phyloP scores from a whole-genome alignment of 1,284 basidiomycete genomes.

The Papiliotrema fonsecae region DNA sequence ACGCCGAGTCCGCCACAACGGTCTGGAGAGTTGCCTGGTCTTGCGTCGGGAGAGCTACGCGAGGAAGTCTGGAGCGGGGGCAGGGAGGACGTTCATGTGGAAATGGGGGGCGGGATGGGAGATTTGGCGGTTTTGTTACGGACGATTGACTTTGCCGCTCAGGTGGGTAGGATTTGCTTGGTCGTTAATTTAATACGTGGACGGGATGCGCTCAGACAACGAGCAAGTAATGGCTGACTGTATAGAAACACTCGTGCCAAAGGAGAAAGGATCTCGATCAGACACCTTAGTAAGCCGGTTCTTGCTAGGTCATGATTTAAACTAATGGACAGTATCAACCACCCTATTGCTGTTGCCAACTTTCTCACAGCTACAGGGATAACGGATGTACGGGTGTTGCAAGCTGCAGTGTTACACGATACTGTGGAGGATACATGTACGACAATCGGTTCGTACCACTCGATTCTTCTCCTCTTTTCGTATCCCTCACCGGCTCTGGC shows the following conservation, averaged over 20 bases:
- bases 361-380: constrained; percentile 43
- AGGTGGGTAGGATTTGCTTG: constrained; percentile 23
- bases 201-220: not conserved
- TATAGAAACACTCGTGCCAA: constrained; percentile 48
- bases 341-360: constrained; percentile 46
- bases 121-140: constrained; percentile 30
- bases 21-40: not conserved
- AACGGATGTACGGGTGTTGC: constrained; percentile 38
- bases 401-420: constrained; percentile 49
- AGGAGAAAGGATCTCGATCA: constrained; percentile 45
- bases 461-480: not conserved
- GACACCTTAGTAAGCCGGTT: constrained; percentile 41
- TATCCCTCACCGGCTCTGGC: too few species aligned
- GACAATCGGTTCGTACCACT: constrained; percentile 21
- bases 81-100: not conserved
- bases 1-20: not conserved
- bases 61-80: not conserved
- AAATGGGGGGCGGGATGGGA: constrained; percentile 7
- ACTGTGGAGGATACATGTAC: constrained; percentile 50
- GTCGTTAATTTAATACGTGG: not conserved
- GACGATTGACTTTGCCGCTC: constrained; percentile 46
- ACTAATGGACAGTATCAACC: constrained; percentile 38
- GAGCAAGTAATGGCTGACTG: constrained; percentile 1
- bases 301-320: not conserved
- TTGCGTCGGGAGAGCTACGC: not conserved